Evolutionary conservation across 1,284 basidiomycete species (phyloP).

Genomic region (Rhodofomes roseus): DNA sequence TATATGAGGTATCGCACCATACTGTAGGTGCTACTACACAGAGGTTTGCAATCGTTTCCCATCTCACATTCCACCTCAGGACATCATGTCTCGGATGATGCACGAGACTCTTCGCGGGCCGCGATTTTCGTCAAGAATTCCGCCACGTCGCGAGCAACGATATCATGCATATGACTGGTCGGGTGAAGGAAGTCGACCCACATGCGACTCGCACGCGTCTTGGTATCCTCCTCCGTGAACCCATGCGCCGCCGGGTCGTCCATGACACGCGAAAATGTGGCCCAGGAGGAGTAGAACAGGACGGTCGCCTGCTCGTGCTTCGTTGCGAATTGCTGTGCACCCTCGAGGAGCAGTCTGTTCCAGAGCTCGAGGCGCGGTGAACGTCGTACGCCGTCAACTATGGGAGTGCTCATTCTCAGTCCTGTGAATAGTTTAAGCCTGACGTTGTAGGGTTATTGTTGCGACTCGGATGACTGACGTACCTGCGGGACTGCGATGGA

Average conservation of each 20-base stretch:
- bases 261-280: constrained; percentile 41
- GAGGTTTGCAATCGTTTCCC: no score
- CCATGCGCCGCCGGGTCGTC: constrained; percentile 40
- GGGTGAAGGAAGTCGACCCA: constrained; percentile 44
- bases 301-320: constrained; percentile 41
- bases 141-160: constrained; percentile 23
- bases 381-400: neutral
- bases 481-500: constrained; percentile 40
- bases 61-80: no score
- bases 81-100: neutral
- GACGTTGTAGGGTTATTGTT: neutral
- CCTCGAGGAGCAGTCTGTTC: constrained; percentile 39
- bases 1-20: no score
- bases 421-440: neutral
- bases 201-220: constrained; percentile 32
- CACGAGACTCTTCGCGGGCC: neutral
- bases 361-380: constrained; percentile 29
- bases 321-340: constrained; percentile 33
- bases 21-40: no score
- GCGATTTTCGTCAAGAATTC: constrained; percentile 10
- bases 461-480: neutral
- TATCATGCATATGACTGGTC: constrained; percentile 23
- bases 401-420: neutral
- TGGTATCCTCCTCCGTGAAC: constrained; percentile 33
- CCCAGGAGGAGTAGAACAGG: constrained; percentile 46